These are phyloP conservation scores for Moniliella sp. DNA, from an alignment of 1,284 basidiomycete species.

Conservation along the genomic window DNA sequence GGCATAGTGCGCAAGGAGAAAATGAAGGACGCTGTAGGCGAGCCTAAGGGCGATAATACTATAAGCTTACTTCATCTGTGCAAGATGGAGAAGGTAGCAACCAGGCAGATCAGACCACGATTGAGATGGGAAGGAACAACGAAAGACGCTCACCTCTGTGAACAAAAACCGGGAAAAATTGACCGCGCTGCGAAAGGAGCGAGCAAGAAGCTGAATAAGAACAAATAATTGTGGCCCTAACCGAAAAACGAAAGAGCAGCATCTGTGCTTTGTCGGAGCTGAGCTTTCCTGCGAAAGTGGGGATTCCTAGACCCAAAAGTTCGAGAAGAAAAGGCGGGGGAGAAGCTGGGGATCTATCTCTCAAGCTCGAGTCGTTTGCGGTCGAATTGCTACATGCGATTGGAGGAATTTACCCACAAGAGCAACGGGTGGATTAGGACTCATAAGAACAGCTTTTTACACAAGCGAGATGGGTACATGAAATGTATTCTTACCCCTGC, in stretches of 20 bases:
- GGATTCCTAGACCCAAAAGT: constrained; percentile 47
- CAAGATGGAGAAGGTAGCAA: constrained; percentile 30
- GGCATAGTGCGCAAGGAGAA: constrained; percentile 58
- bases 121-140: no score
- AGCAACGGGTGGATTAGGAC: constrained; percentile 69
- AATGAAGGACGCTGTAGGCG: constrained; percentile 29
- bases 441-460: constrained; percentile 27
- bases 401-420: constrained; percentile 67
- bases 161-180: no score
- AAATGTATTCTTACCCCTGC: no score
- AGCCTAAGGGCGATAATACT: no score
- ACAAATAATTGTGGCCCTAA: constrained; percentile 24
- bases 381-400: constrained; percentile 50
- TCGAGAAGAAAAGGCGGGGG: constrained; percentile 53
- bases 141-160: no score
- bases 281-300: constrained; percentile 62
- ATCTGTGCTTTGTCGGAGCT: constrained; percentile 39
- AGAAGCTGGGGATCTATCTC: constrained; percentile 89
- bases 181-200: no score
- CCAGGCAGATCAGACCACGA: no score
- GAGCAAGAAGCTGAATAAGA: no score
- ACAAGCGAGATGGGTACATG: no score
- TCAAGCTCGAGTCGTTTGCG: constrained; percentile 94
- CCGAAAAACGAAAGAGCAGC: constrained; percentile 29
- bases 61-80: constrained; percentile 25